Evolutionary conservation across 345 rosid genomes (phyloP), one percentile per base, ranked within the genome.

Genomic region (Leavenworthia alabamica): DNA sequence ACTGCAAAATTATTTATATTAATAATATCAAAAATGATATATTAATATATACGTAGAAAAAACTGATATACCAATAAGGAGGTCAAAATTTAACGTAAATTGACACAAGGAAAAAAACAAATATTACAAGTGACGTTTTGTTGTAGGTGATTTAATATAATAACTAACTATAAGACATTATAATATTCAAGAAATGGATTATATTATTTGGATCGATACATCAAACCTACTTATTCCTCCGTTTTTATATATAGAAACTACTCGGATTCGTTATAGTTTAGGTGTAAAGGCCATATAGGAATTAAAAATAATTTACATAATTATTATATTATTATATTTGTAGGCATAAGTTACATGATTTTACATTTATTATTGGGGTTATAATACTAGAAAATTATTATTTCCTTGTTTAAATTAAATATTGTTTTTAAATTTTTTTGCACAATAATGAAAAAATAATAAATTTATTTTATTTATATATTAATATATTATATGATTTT

Each of bases 131-230:
- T 54, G 46, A 53, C 70, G 46, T 45, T 45, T 24, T 17, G 12
- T 56, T 56, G 56, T 24, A 35, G 31, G 29, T 56, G 19, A 26
- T 33, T 46, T 26, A 46, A 66, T 56, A 12, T 63, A 28, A 17
- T 16, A 50, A n/a, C 40, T 28, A 50, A 28, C 7, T 40, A 50
- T 3, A 8, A 19, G 50, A 28, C 10, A 63, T 8, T 63, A 40
- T 36, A 66, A 46, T 66, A 56, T 66, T 56, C 48, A 57, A 67
- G 31, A 54, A 43, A 44, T 15, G 52, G 56, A 35, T 24, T 45
- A 65, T 55, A 44, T 66, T 36, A 47, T 56, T 51, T 39, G 40
- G 9, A 13, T 47, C 45, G 10, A 46, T 16, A 66, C 22, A 64
- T 46, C 56, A 27, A 36, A 45, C 57, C 42, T 37, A 66, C 23